A percentile compares a stretch with the other conserved stretches of the same genome.
Evolutionary conservation across 2,329 filamentous ascomycete genomes (phyloP).

Genomic region (Sporothrix schenckii): DNA sequence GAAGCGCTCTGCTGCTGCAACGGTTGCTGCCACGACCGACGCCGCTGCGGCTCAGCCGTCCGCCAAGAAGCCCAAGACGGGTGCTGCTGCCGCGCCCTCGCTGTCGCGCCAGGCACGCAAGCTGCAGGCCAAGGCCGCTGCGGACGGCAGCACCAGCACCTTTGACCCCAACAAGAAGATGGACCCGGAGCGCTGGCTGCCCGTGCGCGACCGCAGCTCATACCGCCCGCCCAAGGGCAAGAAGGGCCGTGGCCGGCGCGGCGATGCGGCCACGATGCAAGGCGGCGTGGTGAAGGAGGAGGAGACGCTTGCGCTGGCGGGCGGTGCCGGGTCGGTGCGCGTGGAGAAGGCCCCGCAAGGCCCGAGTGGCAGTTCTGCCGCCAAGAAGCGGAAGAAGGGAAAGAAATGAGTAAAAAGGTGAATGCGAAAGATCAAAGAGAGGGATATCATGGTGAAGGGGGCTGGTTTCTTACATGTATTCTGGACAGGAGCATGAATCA

Average conservation of each 20-base stretch:
- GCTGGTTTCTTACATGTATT: not conserved
- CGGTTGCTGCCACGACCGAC: slow-evolving; percentile 31
- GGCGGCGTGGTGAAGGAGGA: slow-evolving; percentile 80
- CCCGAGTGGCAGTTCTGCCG: slow-evolving; percentile 37
- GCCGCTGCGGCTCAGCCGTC: slow-evolving; percentile 21
- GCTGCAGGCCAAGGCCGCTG: slow-evolving; percentile 39
- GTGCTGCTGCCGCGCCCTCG: slow-evolving; percentile 46
- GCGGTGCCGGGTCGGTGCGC: slow-evolving; percentile 64
- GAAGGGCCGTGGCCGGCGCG: slow-evolving; percentile 67
- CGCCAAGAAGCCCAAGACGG: slow-evolving; percentile 34
- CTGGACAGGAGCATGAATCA: not conserved
- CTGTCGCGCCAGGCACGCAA: slow-evolving; percentile 51
- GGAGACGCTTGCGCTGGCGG: slow-evolving; percentile 65
- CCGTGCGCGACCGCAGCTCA: slow-evolving; percentile 81
- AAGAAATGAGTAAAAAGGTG: slow-evolving; percentile 43
- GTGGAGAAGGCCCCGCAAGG: slow-evolving; percentile 59
- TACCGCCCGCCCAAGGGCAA: slow-evolving; percentile 89
- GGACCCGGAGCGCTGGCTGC: slow-evolving; percentile 92
- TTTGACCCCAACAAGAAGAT: slow-evolving; percentile 76
- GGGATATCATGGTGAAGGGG: not conserved
- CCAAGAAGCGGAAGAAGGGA: slow-evolving; percentile 49
- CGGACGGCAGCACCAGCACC: slow-evolving; percentile 35
- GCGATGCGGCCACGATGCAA: slow-evolving; percentile 76
- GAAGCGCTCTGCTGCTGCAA: slow-evolving; percentile 49
- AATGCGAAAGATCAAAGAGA: not conserved